phyloP scores from a whole-genome alignment of 2,329 filamentous ascomycete genomes.

The Colletotrichum navitas region DNA sequence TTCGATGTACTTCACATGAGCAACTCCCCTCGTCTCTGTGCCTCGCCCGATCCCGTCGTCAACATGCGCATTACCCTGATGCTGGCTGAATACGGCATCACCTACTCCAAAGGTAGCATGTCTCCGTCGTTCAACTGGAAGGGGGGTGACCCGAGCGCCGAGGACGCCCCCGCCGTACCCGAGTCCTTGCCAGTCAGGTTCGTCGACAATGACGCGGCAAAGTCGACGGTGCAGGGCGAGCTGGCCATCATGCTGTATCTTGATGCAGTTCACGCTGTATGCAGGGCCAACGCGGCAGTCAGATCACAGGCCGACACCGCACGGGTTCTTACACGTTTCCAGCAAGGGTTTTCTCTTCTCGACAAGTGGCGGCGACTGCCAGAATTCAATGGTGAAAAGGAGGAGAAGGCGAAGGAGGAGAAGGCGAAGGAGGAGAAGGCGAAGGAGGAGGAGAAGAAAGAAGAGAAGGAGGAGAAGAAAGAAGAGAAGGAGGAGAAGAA shows the following conservation, averaged over 20 bases:
- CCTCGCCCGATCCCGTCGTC: slow-evolving; percentile 59
- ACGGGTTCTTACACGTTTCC: slow-evolving; percentile 56
- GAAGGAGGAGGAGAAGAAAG: slow-evolving; percentile 3
- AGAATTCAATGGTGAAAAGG: slow-evolving; percentile 30
- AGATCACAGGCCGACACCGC: slow-evolving; percentile 51
- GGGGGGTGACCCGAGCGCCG: slow-evolving; percentile 37
- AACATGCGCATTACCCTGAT: slow-evolving; percentile 65
- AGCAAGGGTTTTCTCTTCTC: slow-evolving; percentile 55
- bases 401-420: too few relatives aligned
- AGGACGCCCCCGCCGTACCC: slow-evolving; percentile 39
- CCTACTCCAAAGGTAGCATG: slow-evolving; percentile 61
- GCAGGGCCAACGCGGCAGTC: slow-evolving; percentile 46
- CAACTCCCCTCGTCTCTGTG: slow-evolving; percentile 63
- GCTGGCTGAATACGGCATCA: slow-evolving; percentile 62
- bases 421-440: slow-evolving; percentile 2
- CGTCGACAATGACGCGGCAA: slow-evolving; percentile 65
- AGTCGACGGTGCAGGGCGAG: slow-evolving; percentile 63
- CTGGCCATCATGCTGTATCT: slow-evolving; percentile 71
- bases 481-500: neutral
- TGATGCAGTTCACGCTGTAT: slow-evolving; percentile 62
- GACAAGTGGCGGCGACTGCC: slow-evolving; percentile 51
- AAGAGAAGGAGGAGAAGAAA: neutral
- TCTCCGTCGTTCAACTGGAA: slow-evolving; percentile 48
- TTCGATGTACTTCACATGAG: slow-evolving; percentile 85
- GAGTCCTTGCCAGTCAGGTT: slow-evolving; percentile 59